A percentile compares a stretch with the other conserved stretches of the same genome.
Evolutionary conservation across 768 basidiomycete genomes (phyloP).

Genomic region (Leccinum ochraceum): DNA sequence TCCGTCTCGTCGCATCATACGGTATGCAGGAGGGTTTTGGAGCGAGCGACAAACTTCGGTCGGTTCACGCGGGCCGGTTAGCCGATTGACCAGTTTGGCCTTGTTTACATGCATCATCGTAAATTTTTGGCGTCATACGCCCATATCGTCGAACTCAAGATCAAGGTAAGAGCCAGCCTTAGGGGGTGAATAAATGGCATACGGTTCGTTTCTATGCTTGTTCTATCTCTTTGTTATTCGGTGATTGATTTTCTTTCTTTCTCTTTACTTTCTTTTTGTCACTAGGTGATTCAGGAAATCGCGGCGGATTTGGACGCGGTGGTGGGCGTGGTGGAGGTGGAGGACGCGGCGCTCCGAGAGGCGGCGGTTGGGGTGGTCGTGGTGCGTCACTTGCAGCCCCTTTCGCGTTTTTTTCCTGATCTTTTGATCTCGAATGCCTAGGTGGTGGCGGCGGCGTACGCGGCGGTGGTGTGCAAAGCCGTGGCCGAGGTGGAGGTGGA

Average conservation of each 20-base stretch:
- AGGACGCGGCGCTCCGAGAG: constrained; percentile 40
- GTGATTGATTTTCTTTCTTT: not conserved
- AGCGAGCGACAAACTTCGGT: too few species aligned
- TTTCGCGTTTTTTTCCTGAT: not conserved
- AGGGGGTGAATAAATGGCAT: constrained; percentile 34
- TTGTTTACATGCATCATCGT: constrained; percentile 12
- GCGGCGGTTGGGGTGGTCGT: constrained; percentile 45
- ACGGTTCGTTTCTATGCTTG: constrained; percentile 28
- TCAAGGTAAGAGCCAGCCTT: constrained; percentile 17
- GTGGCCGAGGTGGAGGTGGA: constrained; percentile 36
- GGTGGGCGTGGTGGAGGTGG: constrained; percentile 41
- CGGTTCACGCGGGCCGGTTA: not conserved
- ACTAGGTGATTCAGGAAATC: constrained; percentile 66
- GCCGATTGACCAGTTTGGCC: constrained; percentile 6
- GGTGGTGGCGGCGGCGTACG: constrained; percentile 14
- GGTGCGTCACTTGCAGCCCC: constrained; percentile 21
- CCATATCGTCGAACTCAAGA: constrained; percentile 9
- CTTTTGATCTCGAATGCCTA: constrained; percentile 8
- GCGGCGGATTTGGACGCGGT: constrained; percentile 65
- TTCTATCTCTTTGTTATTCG: not conserved
- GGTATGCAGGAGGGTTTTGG: too few species aligned
- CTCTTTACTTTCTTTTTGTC: not conserved
- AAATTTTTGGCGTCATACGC: constrained; percentile 15
- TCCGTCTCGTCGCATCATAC: too few species aligned
- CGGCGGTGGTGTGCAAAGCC: constrained; percentile 31